Evolutionary conservation across 345 rosid species (phyloP).

Genomic region (Linum lewisii): DNA sequence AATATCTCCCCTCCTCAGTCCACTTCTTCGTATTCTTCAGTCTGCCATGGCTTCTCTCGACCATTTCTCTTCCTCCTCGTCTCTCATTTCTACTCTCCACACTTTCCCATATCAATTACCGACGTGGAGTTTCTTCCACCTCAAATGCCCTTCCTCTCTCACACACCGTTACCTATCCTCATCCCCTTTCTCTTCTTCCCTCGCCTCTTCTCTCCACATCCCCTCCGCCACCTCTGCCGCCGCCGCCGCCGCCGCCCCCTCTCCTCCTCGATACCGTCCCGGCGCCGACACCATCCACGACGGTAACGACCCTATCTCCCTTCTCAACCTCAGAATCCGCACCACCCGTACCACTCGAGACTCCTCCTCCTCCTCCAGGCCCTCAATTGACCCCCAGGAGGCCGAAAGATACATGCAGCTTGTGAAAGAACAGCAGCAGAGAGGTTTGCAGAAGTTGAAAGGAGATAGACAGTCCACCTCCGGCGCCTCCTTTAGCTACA

Average conservation of each 20-base stretch:
- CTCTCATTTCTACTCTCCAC: slow-evolving; percentile 29
- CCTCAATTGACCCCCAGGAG: slow-evolving; percentile 68
- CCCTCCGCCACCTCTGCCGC: slow-evolving; percentile 18
- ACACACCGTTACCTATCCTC: slow-evolving; percentile 7
- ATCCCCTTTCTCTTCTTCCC: slow-evolving; percentile 15
- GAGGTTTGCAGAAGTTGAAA: slow-evolving; percentile 79
- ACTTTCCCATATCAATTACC: slow-evolving; percentile 8
- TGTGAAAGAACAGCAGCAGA: slow-evolving; percentile 84
- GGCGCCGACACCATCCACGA: slow-evolving; percentile 32
- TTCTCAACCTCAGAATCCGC: slow-evolving; percentile 70
- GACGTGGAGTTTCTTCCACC: slow-evolving; percentile 20
- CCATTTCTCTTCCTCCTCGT: slow-evolving; percentile 24
- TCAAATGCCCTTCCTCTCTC: slow-evolving; percentile 18
- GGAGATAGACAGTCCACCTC: slow-evolving; percentile 35
- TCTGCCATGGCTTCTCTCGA: slow-evolving; percentile 37
- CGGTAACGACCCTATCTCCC: slow-evolving; percentile 50
- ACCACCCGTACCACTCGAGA: slow-evolving; percentile 58
- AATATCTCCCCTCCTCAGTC: neutral
- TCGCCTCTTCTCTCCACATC: slow-evolving; percentile 35
- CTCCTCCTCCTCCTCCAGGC: slow-evolving; percentile 21
- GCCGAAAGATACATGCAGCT: slow-evolving; percentile 68
- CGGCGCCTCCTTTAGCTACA: slow-evolving; percentile 52
- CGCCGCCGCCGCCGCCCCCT: slow-evolving; percentile 6
- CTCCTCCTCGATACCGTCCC: slow-evolving; percentile 21
- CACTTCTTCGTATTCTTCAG: neutral